Conservation (phyloP, 2,329 filamentous ascomycete species). For the Phyllosticta citriasiana region DNA sequence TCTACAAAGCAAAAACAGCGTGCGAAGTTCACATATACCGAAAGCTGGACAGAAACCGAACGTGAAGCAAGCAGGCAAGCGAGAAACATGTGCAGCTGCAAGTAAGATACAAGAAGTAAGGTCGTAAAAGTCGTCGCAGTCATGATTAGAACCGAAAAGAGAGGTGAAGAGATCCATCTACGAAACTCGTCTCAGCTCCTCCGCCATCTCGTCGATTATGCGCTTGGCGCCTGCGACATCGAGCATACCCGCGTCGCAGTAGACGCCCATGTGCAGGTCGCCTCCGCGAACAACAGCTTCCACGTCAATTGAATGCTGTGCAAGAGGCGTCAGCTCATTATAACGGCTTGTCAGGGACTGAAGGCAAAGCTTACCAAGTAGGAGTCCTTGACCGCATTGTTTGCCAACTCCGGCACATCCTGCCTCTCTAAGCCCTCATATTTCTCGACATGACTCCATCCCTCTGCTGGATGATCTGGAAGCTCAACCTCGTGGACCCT, state of each 20-base stretch:
- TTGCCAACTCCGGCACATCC: slow-evolving; percentile 15
- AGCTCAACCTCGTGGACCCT: slow-evolving; percentile 15
- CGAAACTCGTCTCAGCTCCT: background rate
- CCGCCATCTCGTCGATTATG: slow-evolving; percentile 25
- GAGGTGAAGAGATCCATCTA: background rate
- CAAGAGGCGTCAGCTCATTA: slow-evolving; percentile 13
- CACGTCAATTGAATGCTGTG: slow-evolving; percentile 44
- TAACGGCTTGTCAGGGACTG: background rate
- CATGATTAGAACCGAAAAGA: background rate
- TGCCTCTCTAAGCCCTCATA: slow-evolving; percentile 10
- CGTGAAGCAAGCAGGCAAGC: background rate
- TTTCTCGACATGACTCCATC: slow-evolving; percentile 15
- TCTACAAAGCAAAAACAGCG: background rate
- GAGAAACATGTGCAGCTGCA: background rate
- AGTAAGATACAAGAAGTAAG: background rate
- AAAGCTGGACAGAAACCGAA: background rate
- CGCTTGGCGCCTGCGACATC: slow-evolving; percentile 25
- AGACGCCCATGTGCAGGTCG: slow-evolving; percentile 44
- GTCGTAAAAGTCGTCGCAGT: background rate
- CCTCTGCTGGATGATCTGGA: slow-evolving; percentile 8
- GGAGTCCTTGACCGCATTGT: slow-evolving; percentile 17
- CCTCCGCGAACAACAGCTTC: slow-evolving; percentile 42
- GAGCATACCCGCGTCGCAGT: slow-evolving; percentile 37
- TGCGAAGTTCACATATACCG: background rate
- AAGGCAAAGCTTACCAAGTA: slow-evolving; percentile 29